These are phyloP conservation scores for grape (Vitis vinifera) DNA, from an alignment of 164 flowering plant genomes.

Conservation along the genomic window DNA sequence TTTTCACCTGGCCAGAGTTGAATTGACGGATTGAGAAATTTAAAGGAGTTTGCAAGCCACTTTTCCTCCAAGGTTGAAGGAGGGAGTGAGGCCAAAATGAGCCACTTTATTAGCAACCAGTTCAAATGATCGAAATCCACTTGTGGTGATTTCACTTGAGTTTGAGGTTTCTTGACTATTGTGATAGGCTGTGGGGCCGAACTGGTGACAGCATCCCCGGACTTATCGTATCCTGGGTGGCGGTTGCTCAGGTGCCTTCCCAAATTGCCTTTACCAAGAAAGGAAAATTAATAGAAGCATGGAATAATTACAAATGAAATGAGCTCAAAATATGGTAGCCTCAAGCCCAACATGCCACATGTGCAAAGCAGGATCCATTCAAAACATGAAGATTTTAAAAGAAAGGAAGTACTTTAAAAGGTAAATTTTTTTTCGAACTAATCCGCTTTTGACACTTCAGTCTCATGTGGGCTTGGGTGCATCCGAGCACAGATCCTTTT, in stretches of 20 bases:
- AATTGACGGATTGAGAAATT: constrained; percentile 65
- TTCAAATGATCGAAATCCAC: constrained; percentile 85
- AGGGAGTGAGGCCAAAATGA: constrained; percentile 68
- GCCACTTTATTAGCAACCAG: constrained; percentile 92
- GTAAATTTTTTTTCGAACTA: not conserved
- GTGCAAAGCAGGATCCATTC: not conserved
- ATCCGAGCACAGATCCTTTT: too few species aligned
- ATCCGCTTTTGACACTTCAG: not conserved
- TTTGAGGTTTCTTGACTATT: constrained; percentile 54
- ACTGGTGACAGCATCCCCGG: constrained; percentile 36
- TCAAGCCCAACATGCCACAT: not conserved
- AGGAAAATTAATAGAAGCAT: constrained; percentile 5
- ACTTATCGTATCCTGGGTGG: constrained; percentile 89
- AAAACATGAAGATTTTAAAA: not conserved
- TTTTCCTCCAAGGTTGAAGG: constrained; percentile 73
- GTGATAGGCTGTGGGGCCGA: constrained; percentile 37
- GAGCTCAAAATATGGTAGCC: not conserved
- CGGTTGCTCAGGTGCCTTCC: constrained; percentile 94
- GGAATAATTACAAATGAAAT: not conserved
- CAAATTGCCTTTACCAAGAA: constrained; percentile 68
- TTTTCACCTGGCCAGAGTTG: constrained; percentile 73
- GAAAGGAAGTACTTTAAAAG: not conserved
- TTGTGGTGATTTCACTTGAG: constrained; percentile 48
- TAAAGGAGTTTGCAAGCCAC: constrained; percentile 72
- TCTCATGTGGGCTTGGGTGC: not conserved